Percentiles rank a stretch among this genome's conserved stretches.
Evolutionary conservation across 2,329 filamentous ascomycete genomes (phyloP).

Genomic region (Penicillium sp.): DNA sequence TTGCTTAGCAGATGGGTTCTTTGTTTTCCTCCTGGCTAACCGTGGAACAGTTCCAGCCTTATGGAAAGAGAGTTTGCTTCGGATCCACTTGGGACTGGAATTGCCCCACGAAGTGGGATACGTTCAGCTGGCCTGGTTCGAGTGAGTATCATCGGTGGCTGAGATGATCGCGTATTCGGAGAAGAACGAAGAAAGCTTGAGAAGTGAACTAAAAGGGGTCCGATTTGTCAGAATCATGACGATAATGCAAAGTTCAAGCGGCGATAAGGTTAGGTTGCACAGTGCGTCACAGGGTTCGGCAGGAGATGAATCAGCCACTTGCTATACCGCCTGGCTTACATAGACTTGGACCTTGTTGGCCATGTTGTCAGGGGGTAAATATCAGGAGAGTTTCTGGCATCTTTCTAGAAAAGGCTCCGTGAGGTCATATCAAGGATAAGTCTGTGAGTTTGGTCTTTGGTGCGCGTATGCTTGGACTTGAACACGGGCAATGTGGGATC

Average conservation of each 20-base stretch:
- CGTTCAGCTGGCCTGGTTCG: background rate
- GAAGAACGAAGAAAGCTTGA: background rate
- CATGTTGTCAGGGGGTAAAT: too few relatives aligned
- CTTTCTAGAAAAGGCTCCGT: too few relatives aligned
- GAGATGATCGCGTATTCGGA: background rate
- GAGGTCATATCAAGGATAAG: too few relatives aligned
- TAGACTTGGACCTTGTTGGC: background rate
- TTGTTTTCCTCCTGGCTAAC: background rate
- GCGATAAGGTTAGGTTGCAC: constrained; percentile 8
- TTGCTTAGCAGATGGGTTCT: background rate
- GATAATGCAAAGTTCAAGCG: background rate
- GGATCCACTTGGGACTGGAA: constrained; percentile 1
- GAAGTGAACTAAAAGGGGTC: background rate
- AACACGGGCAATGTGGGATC: too few relatives aligned
- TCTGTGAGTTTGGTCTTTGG: too few relatives aligned
- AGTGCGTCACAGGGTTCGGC: constrained; percentile 3
- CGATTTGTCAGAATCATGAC: background rate
- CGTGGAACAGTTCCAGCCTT: background rate
- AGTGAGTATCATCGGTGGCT: background rate
- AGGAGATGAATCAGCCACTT: background rate
- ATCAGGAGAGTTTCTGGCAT: too few relatives aligned
- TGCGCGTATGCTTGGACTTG: too few relatives aligned
- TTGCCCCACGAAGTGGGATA: background rate
- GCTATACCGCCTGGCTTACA: constrained; percentile 3
- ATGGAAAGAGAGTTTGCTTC: background rate